Evolutionary conservation across 257 asterid species (phyloP).

Genomic region (Salvia splendens): DNA sequence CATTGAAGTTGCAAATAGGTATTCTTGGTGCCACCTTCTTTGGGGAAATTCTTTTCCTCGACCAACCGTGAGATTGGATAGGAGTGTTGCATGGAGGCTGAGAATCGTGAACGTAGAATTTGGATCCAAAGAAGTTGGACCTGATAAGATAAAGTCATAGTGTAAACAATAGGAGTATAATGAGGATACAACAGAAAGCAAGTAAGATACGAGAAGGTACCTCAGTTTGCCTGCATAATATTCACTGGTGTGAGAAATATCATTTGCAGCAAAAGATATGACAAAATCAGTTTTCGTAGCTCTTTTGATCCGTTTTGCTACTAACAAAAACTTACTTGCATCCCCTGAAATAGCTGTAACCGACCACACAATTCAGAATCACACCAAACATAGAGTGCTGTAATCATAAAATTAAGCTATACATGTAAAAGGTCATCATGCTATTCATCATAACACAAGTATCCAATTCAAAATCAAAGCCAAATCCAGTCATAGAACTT

Average conservation of each 20-base stretch:
- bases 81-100: constrained; percentile 45
- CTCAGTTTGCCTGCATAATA: constrained; percentile 61
- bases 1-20: constrained; percentile 47
- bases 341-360: constrained; percentile 64
- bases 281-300: constrained; percentile 54
- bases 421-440: no score
- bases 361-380: constrained; percentile 24
- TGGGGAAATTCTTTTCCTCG: constrained; percentile 39
- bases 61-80: constrained; percentile 42
- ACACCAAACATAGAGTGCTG: background rate
- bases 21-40: constrained; percentile 49
- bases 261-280: constrained; percentile 56
- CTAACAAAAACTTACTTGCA: constrained; percentile 55
- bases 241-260: constrained; percentile 53
- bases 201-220: constrained; percentile 29
- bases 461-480: no score
- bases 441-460: no score
- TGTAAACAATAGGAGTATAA: background rate
- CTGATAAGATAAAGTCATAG: constrained; percentile 33
- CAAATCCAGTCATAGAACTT: no score
- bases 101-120: constrained; percentile 53
- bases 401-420: background rate
- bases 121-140: constrained; percentile 71
- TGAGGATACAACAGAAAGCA: background rate
- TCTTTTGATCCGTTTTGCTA: constrained; percentile 62